Conservation (phyloP, 1,139 yeast genomes). For the Zygotorulaspora mrakii region DNA sequence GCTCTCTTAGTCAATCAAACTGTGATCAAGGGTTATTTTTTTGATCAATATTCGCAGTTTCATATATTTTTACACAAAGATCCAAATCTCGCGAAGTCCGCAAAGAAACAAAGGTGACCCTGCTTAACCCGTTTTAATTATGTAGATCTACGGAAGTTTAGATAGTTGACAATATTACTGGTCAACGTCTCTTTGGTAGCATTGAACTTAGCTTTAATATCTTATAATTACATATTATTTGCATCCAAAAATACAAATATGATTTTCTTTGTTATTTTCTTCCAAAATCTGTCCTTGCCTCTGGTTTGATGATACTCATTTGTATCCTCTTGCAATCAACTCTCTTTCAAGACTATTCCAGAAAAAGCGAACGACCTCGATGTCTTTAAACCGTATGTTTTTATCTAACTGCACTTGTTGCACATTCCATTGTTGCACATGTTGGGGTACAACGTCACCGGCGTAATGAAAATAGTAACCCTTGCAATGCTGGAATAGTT, state of each 20-base stretch:
- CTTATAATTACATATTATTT: slow-evolving; percentile 1
- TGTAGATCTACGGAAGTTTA: no score
- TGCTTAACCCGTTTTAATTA: slow-evolving; percentile 1
- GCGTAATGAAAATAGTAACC: slow-evolving; percentile 77
- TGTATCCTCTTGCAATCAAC: slow-evolving; percentile 46
- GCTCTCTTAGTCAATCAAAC: no score
- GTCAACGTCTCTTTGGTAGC: no score
- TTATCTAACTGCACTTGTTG: slow-evolving; percentile 73
- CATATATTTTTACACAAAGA: slow-evolving; percentile 4
- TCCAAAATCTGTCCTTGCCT: no score
- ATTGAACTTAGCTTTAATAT: no score
- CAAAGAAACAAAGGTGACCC: not conserved
- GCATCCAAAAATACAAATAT: no score
- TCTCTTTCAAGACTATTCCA: slow-evolving; percentile 75
- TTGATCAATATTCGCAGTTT: not conserved
- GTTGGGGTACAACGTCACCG: slow-evolving; percentile 76
- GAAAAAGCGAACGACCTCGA: slow-evolving; percentile 76
- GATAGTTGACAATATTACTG: no score
- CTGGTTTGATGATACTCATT: slow-evolving; percentile 18
- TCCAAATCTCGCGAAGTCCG: not conserved
- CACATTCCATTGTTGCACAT: slow-evolving; percentile 84
- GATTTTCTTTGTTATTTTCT: no score
- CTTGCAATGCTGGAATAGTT: slow-evolving; percentile 73
- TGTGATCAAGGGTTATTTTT: no score
- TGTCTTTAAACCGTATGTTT: slow-evolving; percentile 79